Conservation (phyloP, 257 asterid species). For the Marsdenia floribunda region DNA sequence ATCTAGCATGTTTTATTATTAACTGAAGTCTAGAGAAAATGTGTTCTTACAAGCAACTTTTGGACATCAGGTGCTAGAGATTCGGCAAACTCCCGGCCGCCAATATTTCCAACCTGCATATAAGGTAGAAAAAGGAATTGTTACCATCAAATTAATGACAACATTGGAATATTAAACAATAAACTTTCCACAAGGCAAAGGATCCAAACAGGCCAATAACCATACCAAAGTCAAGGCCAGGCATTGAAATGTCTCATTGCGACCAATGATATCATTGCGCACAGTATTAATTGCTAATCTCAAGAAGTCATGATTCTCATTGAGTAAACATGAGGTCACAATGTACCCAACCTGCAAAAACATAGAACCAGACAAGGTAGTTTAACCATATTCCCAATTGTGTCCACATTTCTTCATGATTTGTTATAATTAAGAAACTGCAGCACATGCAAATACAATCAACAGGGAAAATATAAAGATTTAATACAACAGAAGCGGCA, state of each 20-base stretch:
- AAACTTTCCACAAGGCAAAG: neutral
- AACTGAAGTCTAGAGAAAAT: conserved; percentile 23
- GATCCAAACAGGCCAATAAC: neutral
- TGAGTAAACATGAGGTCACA: conserved; percentile 91
- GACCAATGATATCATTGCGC: conserved; percentile 96
- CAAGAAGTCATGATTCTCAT: conserved; percentile 95
- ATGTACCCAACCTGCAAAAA: conserved; percentile 90
- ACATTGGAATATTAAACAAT: neutral
- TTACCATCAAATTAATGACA: neutral
- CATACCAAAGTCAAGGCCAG: conserved; percentile 97
- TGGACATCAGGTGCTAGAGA: conserved; percentile 99
- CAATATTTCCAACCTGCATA: conserved; percentile 94
- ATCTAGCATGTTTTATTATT: neutral
- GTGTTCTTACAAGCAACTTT: conserved; percentile 81
- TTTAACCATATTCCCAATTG: conserved; percentile 15
- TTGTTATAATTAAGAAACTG: neutral
- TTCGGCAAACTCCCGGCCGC: conserved; percentile 98
- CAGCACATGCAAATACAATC: conserved; percentile 3
- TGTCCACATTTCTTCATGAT: neutral
- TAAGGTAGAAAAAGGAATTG: conserved; percentile 15
- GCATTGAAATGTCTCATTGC: conserved; percentile 98
- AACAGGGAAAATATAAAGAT: neutral
- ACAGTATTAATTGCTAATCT: conserved; percentile 95
- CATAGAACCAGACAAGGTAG: conserved; percentile 22
- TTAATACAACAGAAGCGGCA: neutral